Evolutionary conservation across 2,329 filamentous ascomycete species (phyloP).

Genomic region (Colletotrichum liaoningense): DNA sequence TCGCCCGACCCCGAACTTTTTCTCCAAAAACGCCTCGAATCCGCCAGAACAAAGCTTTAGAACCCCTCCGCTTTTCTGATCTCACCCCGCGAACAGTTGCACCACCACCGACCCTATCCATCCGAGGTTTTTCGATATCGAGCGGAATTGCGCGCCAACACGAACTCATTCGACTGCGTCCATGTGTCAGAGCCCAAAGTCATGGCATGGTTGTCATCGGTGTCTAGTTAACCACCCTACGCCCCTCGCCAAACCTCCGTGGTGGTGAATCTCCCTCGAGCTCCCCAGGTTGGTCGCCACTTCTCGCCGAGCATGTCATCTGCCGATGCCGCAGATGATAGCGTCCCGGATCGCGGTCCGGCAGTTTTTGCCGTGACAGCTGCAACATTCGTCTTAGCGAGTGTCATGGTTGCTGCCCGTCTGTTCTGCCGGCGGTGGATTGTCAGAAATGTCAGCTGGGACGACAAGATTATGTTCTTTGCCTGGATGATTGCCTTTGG

Average conservation of each 20-base stretch:
- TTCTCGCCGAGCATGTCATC: constrained; percentile 34
- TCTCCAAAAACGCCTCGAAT: neutral
- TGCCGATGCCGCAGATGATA: constrained; percentile 21
- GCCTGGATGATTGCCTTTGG: constrained; percentile 82
- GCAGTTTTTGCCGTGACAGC: constrained; percentile 78
- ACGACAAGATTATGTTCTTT: constrained; percentile 84
- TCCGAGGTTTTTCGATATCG: constrained; percentile 5
- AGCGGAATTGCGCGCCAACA: constrained; percentile 16
- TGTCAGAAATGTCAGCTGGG: constrained; percentile 76
- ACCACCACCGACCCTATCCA: neutral
- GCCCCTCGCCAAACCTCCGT: constrained; percentile 31
- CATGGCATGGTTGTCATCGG: constrained; percentile 34
- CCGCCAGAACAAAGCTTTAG: neutral
- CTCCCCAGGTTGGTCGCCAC: constrained; percentile 2
- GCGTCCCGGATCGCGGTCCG: constrained; percentile 63
- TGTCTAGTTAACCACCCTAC: constrained; percentile 30
- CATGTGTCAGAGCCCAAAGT: constrained; percentile 33
- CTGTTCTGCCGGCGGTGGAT: constrained; percentile 79
- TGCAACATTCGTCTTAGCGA: constrained; percentile 75
- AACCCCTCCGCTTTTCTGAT: neutral
- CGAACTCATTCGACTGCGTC: constrained; percentile 17
- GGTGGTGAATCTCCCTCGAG: constrained; percentile 25
- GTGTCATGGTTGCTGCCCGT: constrained; percentile 80
- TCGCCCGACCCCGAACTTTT: constrained; percentile 5
- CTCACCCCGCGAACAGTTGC: neutral